phyloP scores from a whole-genome alignment of 1,139 yeast genomes.

The Lizanozyma gosingica region DNA sequence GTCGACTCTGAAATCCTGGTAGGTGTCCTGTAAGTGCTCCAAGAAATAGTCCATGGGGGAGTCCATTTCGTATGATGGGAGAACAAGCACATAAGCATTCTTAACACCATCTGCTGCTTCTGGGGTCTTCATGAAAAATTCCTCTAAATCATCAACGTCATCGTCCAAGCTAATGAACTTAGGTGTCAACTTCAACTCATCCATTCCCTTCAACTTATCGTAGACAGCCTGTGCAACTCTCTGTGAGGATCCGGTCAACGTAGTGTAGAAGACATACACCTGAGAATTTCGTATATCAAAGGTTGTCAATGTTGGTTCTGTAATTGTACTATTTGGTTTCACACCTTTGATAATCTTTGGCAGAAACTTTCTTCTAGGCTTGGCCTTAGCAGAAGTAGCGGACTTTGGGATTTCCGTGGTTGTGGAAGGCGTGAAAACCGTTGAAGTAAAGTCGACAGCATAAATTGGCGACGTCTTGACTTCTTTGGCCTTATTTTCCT shows the following conservation, averaged over 20 bases:
- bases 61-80: constrained; percentile 90
- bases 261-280: constrained; percentile 66
- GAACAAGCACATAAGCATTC: constrained; percentile 60
- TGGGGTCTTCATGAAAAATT: constrained; percentile 66
- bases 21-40: constrained; percentile 72
- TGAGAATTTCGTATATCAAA: constrained; percentile 33
- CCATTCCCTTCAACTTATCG: constrained; percentile 23
- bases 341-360: constrained; percentile 35
- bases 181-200: constrained; percentile 35
- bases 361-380: constrained; percentile 16
- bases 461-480: constrained; percentile 25
- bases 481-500: constrained; percentile 2
- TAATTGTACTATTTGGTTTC: constrained; percentile 15
- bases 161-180: constrained; percentile 61
- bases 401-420: constrained; percentile 15
- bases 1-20: constrained; percentile 78
- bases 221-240: constrained; percentile 50
- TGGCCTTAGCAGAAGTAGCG: constrained; percentile 3
- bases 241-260: constrained; percentile 76
- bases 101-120: constrained; percentile 21
- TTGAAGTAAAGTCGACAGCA: constrained; percentile 38
- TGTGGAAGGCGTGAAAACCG: constrained; percentile 19
- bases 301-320: constrained; percentile 22
- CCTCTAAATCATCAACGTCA: constrained; percentile 78
- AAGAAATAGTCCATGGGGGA: constrained; percentile 85